Evolutionary conservation across 2,329 filamentous ascomycete genomes (phyloP), one percentile per base, ranked within the genome.

Genomic region (Neocucurbitaria cava): DNA sequence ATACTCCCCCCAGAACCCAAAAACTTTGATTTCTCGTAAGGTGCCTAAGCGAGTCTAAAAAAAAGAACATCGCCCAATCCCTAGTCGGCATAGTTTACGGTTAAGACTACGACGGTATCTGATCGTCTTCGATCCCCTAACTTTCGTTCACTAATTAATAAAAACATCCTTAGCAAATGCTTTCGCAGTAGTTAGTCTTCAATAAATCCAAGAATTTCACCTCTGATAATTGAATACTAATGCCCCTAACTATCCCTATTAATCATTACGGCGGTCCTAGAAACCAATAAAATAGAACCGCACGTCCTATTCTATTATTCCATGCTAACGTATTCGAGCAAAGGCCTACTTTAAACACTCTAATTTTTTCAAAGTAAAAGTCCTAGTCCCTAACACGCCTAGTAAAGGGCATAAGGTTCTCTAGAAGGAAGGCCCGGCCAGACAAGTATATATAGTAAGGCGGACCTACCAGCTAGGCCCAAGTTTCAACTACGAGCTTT

Each of bases 1-100:
- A 52, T 52, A 49, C 49, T 53, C 69, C 65, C n/a, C 63, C 49
- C 64, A 73, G 67, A 76, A 71, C 64, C 63, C 63, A 75, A 73
- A 74, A 54, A 71, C 67, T 74, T 72, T 72, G 61, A 73, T 74
- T 71, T 71, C 58, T 71, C 54, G 45, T 71, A 72, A 73, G 64
- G 64, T 76, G 54, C n/a, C 70, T 65, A 64, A 75, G 68, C 58
- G 57, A 66, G 35, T 38, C 20, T 18, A 38, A 38, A 38, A 38
- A 38, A 53, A 69, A 62, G 63, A 73, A 72, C 54, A 71, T 62
- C 56, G 48, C 62, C 56, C 62, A 62, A 73, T 74, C 61, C 47
- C 57, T 75, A 71, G 66, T 73, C 64, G 65, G 62, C 39, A 56
- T 56, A 56, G 54, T 72, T 55, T 55, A 55, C 9, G 24, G 47